Evolutionary conservation across 352 stramenopile genomes (phyloP).

Genomic region (Pythium aphanidermatum): DNA sequence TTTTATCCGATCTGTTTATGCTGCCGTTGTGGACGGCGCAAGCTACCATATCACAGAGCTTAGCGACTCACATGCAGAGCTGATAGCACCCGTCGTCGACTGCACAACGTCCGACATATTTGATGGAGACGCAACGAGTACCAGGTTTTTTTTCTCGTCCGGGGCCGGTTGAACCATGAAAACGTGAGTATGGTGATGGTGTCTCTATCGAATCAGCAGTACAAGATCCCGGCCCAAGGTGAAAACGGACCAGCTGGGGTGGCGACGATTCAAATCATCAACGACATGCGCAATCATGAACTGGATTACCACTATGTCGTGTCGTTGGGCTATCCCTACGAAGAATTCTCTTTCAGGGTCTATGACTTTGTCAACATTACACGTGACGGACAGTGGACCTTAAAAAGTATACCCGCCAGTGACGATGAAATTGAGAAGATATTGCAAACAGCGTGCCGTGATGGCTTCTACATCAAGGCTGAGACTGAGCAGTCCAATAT

Average conservation of each 20-base stretch:
- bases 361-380: constrained; percentile 4
- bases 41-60: constrained; percentile 7
- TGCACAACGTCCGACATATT: not conserved
- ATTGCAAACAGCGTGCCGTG: constrained; percentile 8
- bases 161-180: not conserved
- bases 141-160: constrained; percentile 3
- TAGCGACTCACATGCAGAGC: not conserved
- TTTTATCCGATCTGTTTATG: constrained; percentile 5
- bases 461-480: constrained; percentile 10
- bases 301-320: constrained; percentile 7
- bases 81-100: constrained; percentile 4
- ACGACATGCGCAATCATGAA: not conserved
- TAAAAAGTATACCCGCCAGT: constrained; percentile 7
- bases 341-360: constrained; percentile 4
- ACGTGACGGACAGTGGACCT: constrained; percentile 1
- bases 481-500: constrained; percentile 10
- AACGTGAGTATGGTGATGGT: not conserved
- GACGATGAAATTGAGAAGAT: constrained; percentile 1
- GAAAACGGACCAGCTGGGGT: constrained; percentile 4
- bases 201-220: not conserved
- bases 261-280: not conserved
- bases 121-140: not conserved
- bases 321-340: constrained; percentile 13
- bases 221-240: not conserved
- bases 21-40: not conserved